phyloP scores from a whole-genome alignment of 2,329 filamentous ascomycete genomes.

The Fusarium lyarnte region DNA sequence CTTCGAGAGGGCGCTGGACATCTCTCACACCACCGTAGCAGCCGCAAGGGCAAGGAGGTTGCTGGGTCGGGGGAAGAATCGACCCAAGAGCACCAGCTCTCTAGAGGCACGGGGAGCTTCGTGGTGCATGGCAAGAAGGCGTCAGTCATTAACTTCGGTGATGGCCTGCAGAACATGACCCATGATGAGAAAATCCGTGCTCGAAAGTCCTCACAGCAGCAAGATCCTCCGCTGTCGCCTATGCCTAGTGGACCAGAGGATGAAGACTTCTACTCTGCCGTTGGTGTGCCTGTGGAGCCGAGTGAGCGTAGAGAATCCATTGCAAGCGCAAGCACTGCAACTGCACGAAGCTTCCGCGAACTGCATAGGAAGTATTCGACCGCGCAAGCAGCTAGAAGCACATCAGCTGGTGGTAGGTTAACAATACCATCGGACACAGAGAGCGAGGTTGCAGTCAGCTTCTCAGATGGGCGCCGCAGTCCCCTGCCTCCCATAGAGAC shows the following conservation, averaged over 20 bases:
- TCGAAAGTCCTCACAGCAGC: conserved; percentile 62
- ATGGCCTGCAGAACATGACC: conserved; percentile 84
- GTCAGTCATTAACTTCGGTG: conserved; percentile 94
- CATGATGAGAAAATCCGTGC: conserved; percentile 77
- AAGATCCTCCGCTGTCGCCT: conserved; percentile 51
- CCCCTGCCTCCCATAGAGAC: conserved; percentile 63
- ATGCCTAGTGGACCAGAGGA: conserved; percentile 49
- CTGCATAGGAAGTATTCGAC: conserved; percentile 69
- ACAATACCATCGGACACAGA: conserved; percentile 65
- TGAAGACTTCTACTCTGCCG: conserved; percentile 64
- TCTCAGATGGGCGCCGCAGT: conserved; percentile 67
- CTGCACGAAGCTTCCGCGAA: conserved; percentile 71
- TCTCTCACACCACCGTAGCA: conserved; percentile 74
- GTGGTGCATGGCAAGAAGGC: conserved; percentile 98
- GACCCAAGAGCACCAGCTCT: conserved; percentile 72
- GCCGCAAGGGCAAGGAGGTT: conserved; percentile 77
- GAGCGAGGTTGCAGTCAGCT: conserved; percentile 68
- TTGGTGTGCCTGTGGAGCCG: conserved; percentile 56
- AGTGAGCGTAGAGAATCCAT: conserved; percentile 67
- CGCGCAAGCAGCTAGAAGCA: conserved; percentile 57
- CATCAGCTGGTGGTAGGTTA: conserved; percentile 53
- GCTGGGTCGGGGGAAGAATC: conserved; percentile 49
- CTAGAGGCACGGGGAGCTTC: conserved; percentile 86
- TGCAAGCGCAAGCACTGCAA: conserved; percentile 73
- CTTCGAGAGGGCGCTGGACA: conserved; percentile 81